phyloP scores from a whole-genome alignment of 2,329 filamentous ascomycete species.

The Sporothrix brasiliensis region DNA sequence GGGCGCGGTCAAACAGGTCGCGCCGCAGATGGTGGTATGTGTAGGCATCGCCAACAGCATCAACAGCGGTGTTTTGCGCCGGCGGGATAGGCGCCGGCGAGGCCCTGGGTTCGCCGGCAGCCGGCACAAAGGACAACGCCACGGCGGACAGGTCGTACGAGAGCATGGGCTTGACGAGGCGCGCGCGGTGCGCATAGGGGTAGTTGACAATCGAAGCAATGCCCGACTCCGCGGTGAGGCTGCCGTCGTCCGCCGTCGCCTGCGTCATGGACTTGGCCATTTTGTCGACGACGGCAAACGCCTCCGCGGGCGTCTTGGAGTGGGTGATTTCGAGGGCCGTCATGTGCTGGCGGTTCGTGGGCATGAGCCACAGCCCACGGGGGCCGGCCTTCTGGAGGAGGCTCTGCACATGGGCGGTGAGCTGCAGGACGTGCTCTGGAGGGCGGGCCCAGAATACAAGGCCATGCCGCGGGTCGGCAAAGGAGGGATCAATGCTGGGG shows the following conservation, averaged over 20 bases:
- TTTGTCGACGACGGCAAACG: constrained; percentile 61
- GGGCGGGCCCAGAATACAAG: constrained; percentile 88
- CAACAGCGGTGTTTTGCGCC: constrained; percentile 39
- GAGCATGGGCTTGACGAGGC: constrained; percentile 79
- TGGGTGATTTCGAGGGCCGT: constrained; percentile 85
- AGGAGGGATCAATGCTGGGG: constrained; percentile 65
- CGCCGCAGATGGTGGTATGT: constrained; percentile 89
- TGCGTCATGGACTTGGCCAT: constrained; percentile 45
- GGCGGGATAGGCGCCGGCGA: constrained; percentile 49
- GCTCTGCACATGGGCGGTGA: constrained; percentile 71
- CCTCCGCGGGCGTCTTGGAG: constrained; percentile 70
- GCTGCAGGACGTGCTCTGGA: constrained; percentile 66
- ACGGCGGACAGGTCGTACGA: constrained; percentile 85
- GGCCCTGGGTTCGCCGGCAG: constrained; percentile 60
- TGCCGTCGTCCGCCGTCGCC: background rate
- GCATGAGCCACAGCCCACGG: constrained; percentile 80
- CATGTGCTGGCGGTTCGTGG: constrained; percentile 74
- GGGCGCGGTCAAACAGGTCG: constrained; percentile 69
- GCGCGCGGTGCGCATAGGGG: constrained; percentile 64
- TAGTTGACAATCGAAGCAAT: constrained; percentile 65
- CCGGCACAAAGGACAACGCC: constrained; percentile 84
- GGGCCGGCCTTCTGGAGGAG: constrained; percentile 61
- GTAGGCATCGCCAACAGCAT: constrained; percentile 59
- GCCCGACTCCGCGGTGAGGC: constrained; percentile 42
- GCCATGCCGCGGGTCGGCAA: constrained; percentile 75